These are phyloP conservation scores for Colletotrichum theobromicola DNA, from an alignment of 2,329 filamentous ascomycete genomes.

Conservation along the genomic window DNA sequence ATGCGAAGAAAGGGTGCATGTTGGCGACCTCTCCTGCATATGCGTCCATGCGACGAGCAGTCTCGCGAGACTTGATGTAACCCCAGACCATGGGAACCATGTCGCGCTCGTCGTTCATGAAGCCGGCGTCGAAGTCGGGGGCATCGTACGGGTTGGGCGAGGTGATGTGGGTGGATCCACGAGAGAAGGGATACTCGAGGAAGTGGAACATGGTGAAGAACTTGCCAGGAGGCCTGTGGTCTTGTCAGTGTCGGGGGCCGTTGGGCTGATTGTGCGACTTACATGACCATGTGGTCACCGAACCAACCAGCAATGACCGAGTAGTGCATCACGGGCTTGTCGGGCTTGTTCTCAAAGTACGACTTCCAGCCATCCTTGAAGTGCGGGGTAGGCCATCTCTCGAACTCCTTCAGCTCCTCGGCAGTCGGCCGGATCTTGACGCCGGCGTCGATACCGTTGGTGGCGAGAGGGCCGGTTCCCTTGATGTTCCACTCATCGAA, in stretches of 20 bases:
- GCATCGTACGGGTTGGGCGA: conserved; percentile 75
- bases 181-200: conserved; percentile 78
- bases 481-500: conserved; percentile 81
- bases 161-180: conserved; percentile 73
- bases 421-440: conserved; percentile 78
- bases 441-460: conserved; percentile 81
- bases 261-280: conserved; percentile 22
- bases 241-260: conserved; percentile 43
- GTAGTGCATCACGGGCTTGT: conserved; percentile 90
- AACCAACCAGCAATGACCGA: conserved; percentile 74
- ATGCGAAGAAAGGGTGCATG: conserved; percentile 76
- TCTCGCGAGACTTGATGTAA: conserved; percentile 84
- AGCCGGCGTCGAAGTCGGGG: conserved; percentile 81
- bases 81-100: conserved; percentile 88
- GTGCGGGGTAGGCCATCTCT: conserved; percentile 75
- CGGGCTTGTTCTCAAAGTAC: conserved; percentile 84
- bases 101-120: conserved; percentile 86
- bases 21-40: conserved; percentile 75
- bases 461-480: conserved; percentile 77
- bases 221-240: conserved; percentile 71
- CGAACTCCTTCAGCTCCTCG: conserved; percentile 71
- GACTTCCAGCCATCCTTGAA: conserved; percentile 79
- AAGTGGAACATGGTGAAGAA: conserved; percentile 89
- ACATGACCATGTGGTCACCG: conserved; percentile 65
- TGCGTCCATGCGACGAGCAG: conserved; percentile 77